These are phyloP conservation scores for Dujonia santamariae DNA, from an alignment of 1,139 yeast species.

Conservation along the genomic window DNA sequence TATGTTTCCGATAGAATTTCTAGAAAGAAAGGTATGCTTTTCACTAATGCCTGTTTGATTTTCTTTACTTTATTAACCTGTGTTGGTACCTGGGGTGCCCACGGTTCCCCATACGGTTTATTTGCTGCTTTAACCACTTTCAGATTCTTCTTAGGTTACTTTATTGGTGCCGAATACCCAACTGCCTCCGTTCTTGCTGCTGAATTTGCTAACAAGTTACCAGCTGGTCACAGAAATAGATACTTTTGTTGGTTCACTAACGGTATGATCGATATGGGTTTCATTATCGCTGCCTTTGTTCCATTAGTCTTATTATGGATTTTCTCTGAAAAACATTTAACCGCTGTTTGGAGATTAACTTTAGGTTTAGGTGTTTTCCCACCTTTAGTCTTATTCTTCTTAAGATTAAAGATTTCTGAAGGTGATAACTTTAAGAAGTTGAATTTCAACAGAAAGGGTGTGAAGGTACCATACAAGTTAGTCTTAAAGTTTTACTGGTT, in stretches of 20 bases:
- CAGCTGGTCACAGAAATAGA: conserved; percentile 81
- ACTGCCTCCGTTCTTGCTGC: conserved; percentile 84
- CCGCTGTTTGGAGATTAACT: conserved; percentile 81
- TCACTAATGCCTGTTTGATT: conserved; percentile 61
- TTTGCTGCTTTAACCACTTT: conserved; percentile 71
- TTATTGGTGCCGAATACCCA: conserved; percentile 74
- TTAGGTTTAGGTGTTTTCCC: conserved; percentile 80
- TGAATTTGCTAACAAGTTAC: conserved; percentile 71
- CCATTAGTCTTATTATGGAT: conserved; percentile 88
- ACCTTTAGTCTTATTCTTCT: conserved; percentile 63
- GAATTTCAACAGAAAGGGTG: conserved; percentile 51
- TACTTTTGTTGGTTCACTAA: conserved; percentile 90
- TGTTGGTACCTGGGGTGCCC: conserved; percentile 70
- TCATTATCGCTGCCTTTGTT: conserved; percentile 79
- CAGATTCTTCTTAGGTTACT: conserved; percentile 69
- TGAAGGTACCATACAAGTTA: conserved; percentile 53
- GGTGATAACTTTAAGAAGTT: conserved; percentile 60
- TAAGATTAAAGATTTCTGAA: conserved; percentile 68
- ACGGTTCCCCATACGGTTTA: conserved; percentile 53
- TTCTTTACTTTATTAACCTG: conserved; percentile 66
- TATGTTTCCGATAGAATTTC: conserved; percentile 65
- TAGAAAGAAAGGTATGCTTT: conserved; percentile 67
- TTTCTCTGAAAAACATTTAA: conserved; percentile 56
- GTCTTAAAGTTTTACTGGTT: conserved; percentile 72
- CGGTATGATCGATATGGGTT: conserved; percentile 83